A percentile compares a stretch with the other conserved stretches of the same genome.
Evolutionary conservation across 2,329 filamentous ascomycete genomes (phyloP).

Genomic region (Bipolaris gigantea): DNA sequence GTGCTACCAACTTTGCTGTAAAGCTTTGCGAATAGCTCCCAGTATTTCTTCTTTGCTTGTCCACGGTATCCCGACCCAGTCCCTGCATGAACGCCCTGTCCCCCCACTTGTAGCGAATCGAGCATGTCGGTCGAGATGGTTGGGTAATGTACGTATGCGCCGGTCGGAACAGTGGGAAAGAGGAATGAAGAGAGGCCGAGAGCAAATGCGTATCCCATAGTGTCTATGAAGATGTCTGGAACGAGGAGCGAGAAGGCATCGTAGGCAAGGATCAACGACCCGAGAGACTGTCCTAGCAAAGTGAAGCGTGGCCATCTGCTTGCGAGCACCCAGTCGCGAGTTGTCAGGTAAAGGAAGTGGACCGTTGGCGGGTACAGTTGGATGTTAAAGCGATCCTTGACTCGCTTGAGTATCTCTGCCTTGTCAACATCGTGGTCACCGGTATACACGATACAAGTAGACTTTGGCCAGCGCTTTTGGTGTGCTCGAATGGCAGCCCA

Average conservation of each 20-base stretch:
- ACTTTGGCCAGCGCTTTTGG: conserved; percentile 83
- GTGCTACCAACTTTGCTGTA: conserved; percentile 83
- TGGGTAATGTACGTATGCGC: conserved; percentile 95
- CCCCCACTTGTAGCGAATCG: conserved; percentile 63
- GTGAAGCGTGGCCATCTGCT: conserved; percentile 92
- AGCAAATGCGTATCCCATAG: conserved; percentile 96
- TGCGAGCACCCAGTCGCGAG: conserved; percentile 80
- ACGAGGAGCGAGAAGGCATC: conserved; percentile 91
- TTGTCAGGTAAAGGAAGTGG: conserved; percentile 87
- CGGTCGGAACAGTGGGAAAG: conserved; percentile 79
- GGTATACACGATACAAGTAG: conserved; percentile 90
- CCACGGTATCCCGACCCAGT: conserved; percentile 74
- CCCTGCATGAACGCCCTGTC: conserved; percentile 79
- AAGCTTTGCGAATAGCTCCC: conserved; percentile 78
- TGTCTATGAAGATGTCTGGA: conserved; percentile 93
- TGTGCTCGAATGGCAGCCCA: conserved; percentile 95
- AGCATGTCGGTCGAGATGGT: conserved; percentile 99
- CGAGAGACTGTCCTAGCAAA: conserved; percentile 88
- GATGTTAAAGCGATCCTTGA: conserved; percentile 88
- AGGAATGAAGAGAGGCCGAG: conserved; percentile 80
- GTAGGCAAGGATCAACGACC: conserved; percentile 83
- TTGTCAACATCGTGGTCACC: conserved; percentile 90
- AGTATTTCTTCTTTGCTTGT: conserved; percentile 75
- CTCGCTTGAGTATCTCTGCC: conserved; percentile 72
- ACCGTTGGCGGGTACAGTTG: conserved; percentile 79